Conservation (phyloP, 371 early-diverging fungal species). For the Syncephalis plumigaleata region DNA sequence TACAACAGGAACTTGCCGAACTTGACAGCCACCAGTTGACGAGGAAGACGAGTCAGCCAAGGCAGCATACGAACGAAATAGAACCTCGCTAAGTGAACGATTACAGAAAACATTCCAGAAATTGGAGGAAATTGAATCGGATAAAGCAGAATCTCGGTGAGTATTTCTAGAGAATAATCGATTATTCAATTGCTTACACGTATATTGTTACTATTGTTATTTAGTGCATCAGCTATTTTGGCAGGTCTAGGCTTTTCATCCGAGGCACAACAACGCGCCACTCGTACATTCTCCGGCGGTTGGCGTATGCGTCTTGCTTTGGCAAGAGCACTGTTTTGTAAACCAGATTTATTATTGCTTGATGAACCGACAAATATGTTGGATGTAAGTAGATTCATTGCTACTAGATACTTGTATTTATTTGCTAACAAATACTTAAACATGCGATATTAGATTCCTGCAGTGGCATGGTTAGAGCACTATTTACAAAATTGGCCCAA, state of each 20-base stretch:
- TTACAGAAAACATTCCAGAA: conserved; percentile 13
- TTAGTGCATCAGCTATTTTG: conserved; percentile 75
- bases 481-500: conserved; percentile 82
- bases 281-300: conserved; percentile 89
- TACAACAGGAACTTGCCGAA: conserved; percentile 20
- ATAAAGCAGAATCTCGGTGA: conserved; percentile 85
- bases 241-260: conserved; percentile 87
- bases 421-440: neutral
- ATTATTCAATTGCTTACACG: neutral
- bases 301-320: conserved; percentile 89
- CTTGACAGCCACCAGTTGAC: conserved; percentile 19
- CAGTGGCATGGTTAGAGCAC: conserved; percentile 93
- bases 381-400: conserved; percentile 24
- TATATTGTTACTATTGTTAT: neutral
- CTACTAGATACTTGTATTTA: conserved; percentile 3
- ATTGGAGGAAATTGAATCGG: conserved; percentile 85
- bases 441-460: conserved; percentile 37
- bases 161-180: neutral
- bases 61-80: conserved; percentile 10
- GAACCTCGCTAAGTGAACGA: neutral
- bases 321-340: conserved; percentile 90
- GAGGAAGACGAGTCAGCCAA: conserved; percentile 18
- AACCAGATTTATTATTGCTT: conserved; percentile 90
- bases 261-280: conserved; percentile 61
- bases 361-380: conserved; percentile 99